Conservation (phyloP, 2,329 filamentous ascomycete species). For the Albifimbria verrucaria region DNA sequence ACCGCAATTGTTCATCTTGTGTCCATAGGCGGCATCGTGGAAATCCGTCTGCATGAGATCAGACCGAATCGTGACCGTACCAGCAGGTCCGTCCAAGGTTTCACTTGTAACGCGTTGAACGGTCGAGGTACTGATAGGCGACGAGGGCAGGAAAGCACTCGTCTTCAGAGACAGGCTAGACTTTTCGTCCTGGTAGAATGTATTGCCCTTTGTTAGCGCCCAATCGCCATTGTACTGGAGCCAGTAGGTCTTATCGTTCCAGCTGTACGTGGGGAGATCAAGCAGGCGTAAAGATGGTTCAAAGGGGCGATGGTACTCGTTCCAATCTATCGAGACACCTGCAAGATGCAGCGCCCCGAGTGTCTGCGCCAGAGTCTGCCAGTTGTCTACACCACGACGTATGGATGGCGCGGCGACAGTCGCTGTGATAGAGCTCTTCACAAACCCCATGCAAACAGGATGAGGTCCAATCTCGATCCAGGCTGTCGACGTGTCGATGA, state of each 20-base stretch:
- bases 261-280: constrained; percentile 64
- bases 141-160: too few relatives aligned
- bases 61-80: too few relatives aligned
- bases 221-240: constrained; percentile 56
- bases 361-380: constrained; percentile 53
- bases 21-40: constrained; percentile 42
- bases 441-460: constrained; percentile 58
- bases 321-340: constrained; percentile 64
- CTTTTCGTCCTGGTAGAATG: too few relatives aligned
- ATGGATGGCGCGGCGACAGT: constrained; percentile 55
- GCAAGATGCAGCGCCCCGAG: constrained; percentile 55
- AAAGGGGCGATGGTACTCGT: constrained; percentile 59
- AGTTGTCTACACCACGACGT: constrained; percentile 57
- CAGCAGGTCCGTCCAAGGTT: too few relatives aligned
- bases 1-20: constrained; percentile 64
- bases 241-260: constrained; percentile 69
- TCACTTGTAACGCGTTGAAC: too few relatives aligned
- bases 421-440: constrained; percentile 42
- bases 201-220: too few relatives aligned
- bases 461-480: constrained; percentile 68
- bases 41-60: not conserved
- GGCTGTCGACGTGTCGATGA: constrained; percentile 51
- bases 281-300: constrained; percentile 42
- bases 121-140: too few relatives aligned
- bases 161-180: too few relatives aligned